phyloP scores from a whole-genome alignment of 2,329 filamentous ascomycete species.

The Alternaria gaisen region DNA sequence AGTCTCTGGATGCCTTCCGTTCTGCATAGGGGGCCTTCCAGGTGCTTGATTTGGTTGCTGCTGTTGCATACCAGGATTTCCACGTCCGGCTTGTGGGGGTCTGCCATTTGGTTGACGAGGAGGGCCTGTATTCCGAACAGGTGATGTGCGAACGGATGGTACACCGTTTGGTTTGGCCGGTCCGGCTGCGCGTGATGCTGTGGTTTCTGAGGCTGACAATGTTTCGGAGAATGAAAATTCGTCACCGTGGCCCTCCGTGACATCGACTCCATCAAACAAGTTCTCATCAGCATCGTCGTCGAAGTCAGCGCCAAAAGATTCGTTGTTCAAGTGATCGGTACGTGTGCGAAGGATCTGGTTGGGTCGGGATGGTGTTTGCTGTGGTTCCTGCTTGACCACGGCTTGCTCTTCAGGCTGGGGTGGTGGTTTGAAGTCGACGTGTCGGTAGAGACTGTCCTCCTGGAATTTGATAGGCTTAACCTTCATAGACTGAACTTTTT shows the following conservation, averaged over 20 bases:
- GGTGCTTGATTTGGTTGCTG: slow-evolving; percentile 37
- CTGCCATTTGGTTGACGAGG: slow-evolving; percentile 33
- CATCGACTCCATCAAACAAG: slow-evolving; percentile 65
- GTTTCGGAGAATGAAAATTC: slow-evolving; percentile 42
- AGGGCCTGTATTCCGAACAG: slow-evolving; percentile 29
- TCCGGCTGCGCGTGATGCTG: slow-evolving; percentile 22
- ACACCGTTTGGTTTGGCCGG: slow-evolving; percentile 26
- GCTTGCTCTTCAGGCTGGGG: slow-evolving; percentile 44
- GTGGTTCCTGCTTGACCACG: slow-evolving; percentile 39
- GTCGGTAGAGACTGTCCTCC: slow-evolving; percentile 80
- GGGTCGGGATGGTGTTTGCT: slow-evolving; percentile 33
- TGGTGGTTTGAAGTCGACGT: slow-evolving; percentile 72
- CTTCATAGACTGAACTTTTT: slow-evolving; percentile 91
- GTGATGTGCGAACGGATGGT: slow-evolving; percentile 33
- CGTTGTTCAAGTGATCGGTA: slow-evolving; percentile 44
- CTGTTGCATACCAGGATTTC: slow-evolving; percentile 35
- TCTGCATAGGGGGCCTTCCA: slow-evolving; percentile 29
- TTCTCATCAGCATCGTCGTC: slow-evolving; percentile 66
- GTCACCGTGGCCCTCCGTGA: slow-evolving; percentile 71
- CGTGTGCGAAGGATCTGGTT: slow-evolving; percentile 37
- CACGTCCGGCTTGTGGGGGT: slow-evolving; percentile 33
- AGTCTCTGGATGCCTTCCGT: slow-evolving; percentile 43
- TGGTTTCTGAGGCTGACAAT: slow-evolving; percentile 26
- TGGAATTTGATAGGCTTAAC: slow-evolving; percentile 79
- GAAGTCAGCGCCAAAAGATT: slow-evolving; percentile 54